Evolutionary conservation across 345 rosid species (phyloP).

Genomic region (Excoecaria agallocha): DNA sequence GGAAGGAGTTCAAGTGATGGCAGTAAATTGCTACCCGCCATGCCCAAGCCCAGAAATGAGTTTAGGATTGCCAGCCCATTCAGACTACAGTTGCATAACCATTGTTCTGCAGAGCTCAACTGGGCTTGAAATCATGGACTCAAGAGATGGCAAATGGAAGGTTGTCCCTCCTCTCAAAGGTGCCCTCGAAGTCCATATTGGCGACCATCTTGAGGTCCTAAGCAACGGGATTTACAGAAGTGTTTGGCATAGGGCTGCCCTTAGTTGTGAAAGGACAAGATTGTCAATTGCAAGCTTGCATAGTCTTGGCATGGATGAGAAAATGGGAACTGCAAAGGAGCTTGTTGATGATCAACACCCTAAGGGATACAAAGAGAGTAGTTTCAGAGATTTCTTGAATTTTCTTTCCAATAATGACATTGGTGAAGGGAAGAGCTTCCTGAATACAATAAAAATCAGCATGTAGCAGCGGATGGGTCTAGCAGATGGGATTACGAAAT

Average conservation of each 20-base stretch:
- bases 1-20: constrained; percentile 58
- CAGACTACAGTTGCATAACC: constrained; percentile 62
- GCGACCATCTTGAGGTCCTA: constrained; percentile 66
- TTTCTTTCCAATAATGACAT: constrained; percentile 50
- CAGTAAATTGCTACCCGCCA: constrained; percentile 57
- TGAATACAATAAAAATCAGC: constrained; percentile 8
- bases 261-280: constrained; percentile 41
- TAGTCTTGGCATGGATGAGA: constrained; percentile 63
- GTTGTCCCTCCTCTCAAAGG: constrained; percentile 42
- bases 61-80: constrained; percentile 60
- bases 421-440: constrained; percentile 45
- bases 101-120: constrained; percentile 49
- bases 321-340: constrained; percentile 50
- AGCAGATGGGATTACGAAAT: too few relatives aligned
- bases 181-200: constrained; percentile 58
- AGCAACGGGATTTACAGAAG: constrained; percentile 70
- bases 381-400: constrained; percentile 55
- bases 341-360: constrained; percentile 47
- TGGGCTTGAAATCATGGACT: constrained; percentile 55
- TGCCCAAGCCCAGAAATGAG: constrained; percentile 48
- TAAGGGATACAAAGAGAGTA: constrained; percentile 48
- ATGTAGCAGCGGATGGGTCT: too few relatives aligned
- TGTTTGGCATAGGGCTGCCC: constrained; percentile 45
- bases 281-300: constrained; percentile 63
- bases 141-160: constrained; percentile 40